phyloP scores from a whole-genome alignment of 2,329 filamentous ascomycete genomes.

The Lachnum nothofagi region DNA sequence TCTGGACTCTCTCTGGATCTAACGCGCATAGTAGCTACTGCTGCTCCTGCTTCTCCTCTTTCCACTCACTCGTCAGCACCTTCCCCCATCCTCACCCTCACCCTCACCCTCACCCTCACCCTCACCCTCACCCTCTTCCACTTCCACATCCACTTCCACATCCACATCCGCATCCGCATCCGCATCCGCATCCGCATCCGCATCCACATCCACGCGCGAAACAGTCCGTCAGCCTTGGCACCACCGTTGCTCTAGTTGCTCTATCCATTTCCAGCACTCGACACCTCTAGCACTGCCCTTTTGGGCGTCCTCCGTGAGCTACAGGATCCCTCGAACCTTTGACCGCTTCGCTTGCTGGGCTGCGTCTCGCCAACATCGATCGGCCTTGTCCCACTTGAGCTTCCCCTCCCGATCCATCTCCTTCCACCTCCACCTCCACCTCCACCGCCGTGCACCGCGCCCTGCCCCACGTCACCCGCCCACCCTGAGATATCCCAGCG shows the following conservation, averaged over 20 bases:
- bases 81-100: background rate
- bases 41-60: background rate
- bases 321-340: too few relatives aligned
- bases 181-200: too few relatives aligned
- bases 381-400: background rate
- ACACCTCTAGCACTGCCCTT: slow-evolving; percentile 7
- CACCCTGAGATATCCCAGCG: slow-evolving; percentile 9
- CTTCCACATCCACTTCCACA: background rate
- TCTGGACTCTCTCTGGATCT: slow-evolving; percentile 1
- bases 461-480: slow-evolving; percentile 20
- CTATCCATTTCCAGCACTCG: too few relatives aligned
- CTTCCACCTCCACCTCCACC: slow-evolving; percentile 10
- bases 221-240: too few relatives aligned
- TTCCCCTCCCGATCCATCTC: slow-evolving; percentile 6
- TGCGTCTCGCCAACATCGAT: slow-evolving; percentile 6
- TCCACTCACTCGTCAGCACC: background rate
- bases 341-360: too few relatives aligned
- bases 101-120: background rate
- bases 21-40: too few relatives aligned
- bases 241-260: too few relatives aligned
- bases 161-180: background rate
- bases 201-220: too few relatives aligned
- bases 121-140: background rate
- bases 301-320: slow-evolving; percentile 1
- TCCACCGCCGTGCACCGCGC: slow-evolving; percentile 3